Evolutionary conservation across 2,329 filamentous ascomycete species (phyloP).

Genomic region (Pseudogymnoascus destructans): DNA sequence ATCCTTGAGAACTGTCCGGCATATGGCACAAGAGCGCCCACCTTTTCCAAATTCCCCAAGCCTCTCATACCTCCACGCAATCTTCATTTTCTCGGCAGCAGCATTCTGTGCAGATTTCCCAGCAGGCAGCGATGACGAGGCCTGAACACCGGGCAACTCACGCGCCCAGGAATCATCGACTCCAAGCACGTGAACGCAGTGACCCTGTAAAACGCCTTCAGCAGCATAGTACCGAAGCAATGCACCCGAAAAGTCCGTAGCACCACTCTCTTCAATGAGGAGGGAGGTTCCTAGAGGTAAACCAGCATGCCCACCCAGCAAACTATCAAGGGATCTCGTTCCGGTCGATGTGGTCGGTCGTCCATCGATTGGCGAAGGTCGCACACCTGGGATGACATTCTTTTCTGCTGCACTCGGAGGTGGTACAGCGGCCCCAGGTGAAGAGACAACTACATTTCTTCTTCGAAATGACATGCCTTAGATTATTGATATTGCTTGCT

Average conservation of each 20-base stretch:
- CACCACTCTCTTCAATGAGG: conserved; percentile 76
- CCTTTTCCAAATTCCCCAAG: conserved; percentile 54
- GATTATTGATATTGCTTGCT: background rate
- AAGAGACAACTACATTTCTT: conserved; percentile 44
- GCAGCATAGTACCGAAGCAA: conserved; percentile 82
- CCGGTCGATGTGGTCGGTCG: conserved; percentile 84
- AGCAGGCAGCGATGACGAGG: conserved; percentile 23
- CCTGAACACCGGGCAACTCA: conserved; percentile 64
- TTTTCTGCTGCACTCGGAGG: conserved; percentile 17
- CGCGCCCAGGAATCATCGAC: conserved; percentile 67
- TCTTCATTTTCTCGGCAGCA: conserved; percentile 69
- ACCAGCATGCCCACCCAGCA: conserved; percentile 77
- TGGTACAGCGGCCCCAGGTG: conserved; percentile 18
- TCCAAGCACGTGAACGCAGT: conserved; percentile 76
- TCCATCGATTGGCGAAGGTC: conserved; percentile 81
- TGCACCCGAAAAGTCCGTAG: conserved; percentile 83
- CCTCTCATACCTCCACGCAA: conserved; percentile 92
- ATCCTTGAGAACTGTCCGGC: conserved; percentile 10
- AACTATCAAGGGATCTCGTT: conserved; percentile 67
- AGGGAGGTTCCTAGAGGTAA: conserved; percentile 69
- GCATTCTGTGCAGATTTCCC: conserved; percentile 28
- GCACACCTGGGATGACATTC: conserved; percentile 39
- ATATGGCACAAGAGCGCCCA: conserved; percentile 22
- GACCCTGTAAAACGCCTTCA: conserved; percentile 83
- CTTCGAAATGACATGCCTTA: conserved; percentile 52